phyloP scores from a whole-genome alignment of 164 flowering plant species.

The Stephania cephalantha region DNA sequence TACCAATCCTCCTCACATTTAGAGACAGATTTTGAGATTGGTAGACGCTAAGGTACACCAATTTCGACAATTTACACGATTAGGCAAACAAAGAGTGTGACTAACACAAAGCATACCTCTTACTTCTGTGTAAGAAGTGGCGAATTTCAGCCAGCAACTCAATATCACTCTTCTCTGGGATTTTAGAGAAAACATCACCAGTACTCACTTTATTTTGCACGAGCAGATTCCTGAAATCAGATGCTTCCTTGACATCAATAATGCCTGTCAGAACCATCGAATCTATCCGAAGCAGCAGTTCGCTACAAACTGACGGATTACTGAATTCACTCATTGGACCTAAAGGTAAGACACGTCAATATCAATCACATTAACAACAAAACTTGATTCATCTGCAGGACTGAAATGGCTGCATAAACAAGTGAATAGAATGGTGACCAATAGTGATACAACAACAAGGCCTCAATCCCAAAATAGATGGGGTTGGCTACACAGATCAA shows the following conservation, averaged over 20 bases:
- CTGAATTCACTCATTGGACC: slow-evolving; percentile 24
- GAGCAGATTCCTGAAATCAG: slow-evolving; percentile 47
- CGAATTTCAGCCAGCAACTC: slow-evolving; percentile 55
- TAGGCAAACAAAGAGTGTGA: background rate
- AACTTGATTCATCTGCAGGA: background rate
- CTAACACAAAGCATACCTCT: slow-evolving; percentile 31
- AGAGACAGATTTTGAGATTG: too few species aligned
- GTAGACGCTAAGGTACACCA: background rate
- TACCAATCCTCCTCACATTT: too few species aligned
- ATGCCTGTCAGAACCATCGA: slow-evolving; percentile 65
- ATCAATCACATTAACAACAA: background rate
- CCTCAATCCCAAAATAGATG: too few species aligned
- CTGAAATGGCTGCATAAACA: background rate
- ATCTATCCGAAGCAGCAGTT: slow-evolving; percentile 74
- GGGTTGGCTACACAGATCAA: too few species aligned
- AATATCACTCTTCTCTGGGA: slow-evolving; percentile 36
- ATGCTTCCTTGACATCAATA: slow-evolving; percentile 47
- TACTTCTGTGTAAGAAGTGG: slow-evolving; percentile 31
- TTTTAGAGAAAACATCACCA: slow-evolving; percentile 32
- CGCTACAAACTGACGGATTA: slow-evolving; percentile 32
- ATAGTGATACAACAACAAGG: too few species aligned
- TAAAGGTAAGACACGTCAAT: background rate
- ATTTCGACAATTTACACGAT: background rate
- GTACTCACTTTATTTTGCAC: slow-evolving; percentile 30
- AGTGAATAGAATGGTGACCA: background rate